Evolutionary conservation across 1,284 basidiomycete genomes (phyloP).

Genomic region (Gymnopus androsaceus): DNA sequence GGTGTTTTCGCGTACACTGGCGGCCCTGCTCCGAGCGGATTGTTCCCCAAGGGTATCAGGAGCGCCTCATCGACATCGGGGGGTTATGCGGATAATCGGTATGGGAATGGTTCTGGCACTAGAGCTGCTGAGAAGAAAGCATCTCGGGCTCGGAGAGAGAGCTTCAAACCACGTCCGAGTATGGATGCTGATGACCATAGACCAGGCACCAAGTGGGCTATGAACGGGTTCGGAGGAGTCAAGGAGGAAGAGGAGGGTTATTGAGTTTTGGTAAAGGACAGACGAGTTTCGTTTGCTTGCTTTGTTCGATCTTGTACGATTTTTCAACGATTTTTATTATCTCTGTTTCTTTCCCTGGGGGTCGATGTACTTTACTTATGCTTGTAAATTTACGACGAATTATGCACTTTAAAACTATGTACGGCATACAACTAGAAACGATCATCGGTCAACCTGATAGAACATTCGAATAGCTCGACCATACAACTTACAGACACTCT

Average conservation of each 20-base stretch:
- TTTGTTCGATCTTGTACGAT: neutral
- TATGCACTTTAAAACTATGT: too few relatives aligned
- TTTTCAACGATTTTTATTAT: too few relatives aligned
- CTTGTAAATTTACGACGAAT: too few relatives aligned
- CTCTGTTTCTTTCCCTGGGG: too few relatives aligned
- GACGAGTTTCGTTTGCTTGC: neutral
- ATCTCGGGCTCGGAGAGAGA: constrained; percentile 59
- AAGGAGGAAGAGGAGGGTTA: constrained; percentile 38
- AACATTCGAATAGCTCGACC: too few relatives aligned
- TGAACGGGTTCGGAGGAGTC: constrained; percentile 23
- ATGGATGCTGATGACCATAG: constrained; percentile 40
- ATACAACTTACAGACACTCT: too few relatives aligned
- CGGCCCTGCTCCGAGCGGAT: constrained; percentile 18
- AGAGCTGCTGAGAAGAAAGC: constrained; percentile 44
- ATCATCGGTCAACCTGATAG: too few relatives aligned
- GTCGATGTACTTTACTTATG: too few relatives aligned
- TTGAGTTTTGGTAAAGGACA: constrained; percentile 11
- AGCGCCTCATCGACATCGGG: constrained; percentile 12
- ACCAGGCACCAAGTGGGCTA: constrained; percentile 11
- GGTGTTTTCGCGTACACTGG: constrained; percentile 24
- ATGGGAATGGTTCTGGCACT: constrained; percentile 22
- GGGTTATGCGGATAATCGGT: constrained; percentile 4
- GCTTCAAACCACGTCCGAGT: constrained; percentile 77
- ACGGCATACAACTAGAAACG: too few relatives aligned
- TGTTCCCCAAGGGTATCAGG: constrained; percentile 19